Base-by-base conservation (phyloP, 768 basidiomycete species). In the Russula abietina region DNA sequence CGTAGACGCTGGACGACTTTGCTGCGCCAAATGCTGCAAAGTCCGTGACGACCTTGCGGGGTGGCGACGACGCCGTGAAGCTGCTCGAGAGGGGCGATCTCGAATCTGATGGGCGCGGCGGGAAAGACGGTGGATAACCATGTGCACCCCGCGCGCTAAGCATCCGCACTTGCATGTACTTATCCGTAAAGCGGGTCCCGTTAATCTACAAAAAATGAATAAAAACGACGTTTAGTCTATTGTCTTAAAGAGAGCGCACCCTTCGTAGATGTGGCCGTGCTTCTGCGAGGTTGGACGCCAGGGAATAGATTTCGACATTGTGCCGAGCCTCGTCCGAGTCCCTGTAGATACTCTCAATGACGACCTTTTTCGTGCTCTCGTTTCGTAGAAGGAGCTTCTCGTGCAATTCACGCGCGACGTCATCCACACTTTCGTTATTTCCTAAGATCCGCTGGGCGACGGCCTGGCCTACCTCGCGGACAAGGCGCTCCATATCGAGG, bases 141-240 rank as follows among this genome's bases (percentile, higher is more conserved):
- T 82, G 82, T 2, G 75, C 69, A 63, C 75, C 77, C 45, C 88
- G 82, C 38, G 79, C 76, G 60, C 82, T 73, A 24, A 81, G 71
- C 69, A 86, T 81, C 53, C 89, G 82, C 36, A 88, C 85, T 68
- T 86, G 83, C 30, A 95, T 82, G 73, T 98, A 98, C 73, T 96
- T 95, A 68, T 98, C 95, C 22, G 96, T 98, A 78, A 98, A 96
- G 3, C 96, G 89, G 46, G 93, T 91, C n/a, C 92, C 93, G 54
- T 87, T 85, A 52, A 97, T 90, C 94, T 97, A 71, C 30, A 45
- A n/a, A 64, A 56, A 60, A 45, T 36, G 43, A 19, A 53, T 11
- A n/a, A 39, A 56, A 61, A 17, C 46, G n/a, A 38, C 36, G 51
- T 24, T 41, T 26, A 41, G 26, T 26, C 3, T 33, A 14, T 45